Evolutionary conservation across 2,329 filamentous ascomycete species (phyloP).

Genomic region (Sclerotinia subarctica): DNA sequence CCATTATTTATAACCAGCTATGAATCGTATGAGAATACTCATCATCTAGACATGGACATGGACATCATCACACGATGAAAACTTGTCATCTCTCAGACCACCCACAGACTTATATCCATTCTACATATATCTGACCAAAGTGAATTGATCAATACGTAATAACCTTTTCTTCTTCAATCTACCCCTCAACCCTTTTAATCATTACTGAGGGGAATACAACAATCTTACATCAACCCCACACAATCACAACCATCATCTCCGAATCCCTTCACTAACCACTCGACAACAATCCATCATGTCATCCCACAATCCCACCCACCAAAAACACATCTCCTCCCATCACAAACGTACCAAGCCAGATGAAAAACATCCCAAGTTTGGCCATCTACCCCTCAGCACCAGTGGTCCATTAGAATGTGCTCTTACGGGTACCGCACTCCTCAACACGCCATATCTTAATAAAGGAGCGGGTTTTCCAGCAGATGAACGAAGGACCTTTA

Average conservation of each 20-base stretch:
- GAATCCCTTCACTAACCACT: background rate
- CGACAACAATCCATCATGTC: conserved; percentile 11
- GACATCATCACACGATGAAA: background rate
- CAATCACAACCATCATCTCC: background rate
- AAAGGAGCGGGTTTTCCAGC: conserved; percentile 76
- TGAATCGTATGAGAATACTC: background rate
- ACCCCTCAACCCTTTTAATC: background rate
- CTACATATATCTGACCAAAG: background rate
- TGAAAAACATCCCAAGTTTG: conserved; percentile 41
- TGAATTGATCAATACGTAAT: background rate
- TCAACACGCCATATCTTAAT: conserved; percentile 70
- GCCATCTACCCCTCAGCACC: conserved; percentile 48
- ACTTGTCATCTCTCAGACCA: background rate
- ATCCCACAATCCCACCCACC: background rate
- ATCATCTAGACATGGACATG: background rate
- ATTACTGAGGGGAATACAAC: background rate
- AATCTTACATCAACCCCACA: conserved; percentile 7
- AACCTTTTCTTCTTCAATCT: background rate
- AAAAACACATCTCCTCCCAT: conserved; percentile 27
- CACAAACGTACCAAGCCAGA: conserved; percentile 30
- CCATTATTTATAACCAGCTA: background rate
- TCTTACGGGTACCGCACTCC: conserved; percentile 51
- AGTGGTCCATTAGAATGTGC: conserved; percentile 50
- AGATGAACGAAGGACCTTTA: conserved; percentile 67
- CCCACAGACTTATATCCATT: background rate